phyloP scores from a whole-genome alignment of 345 rosid species.

The Hypericum perforatum region DNA sequence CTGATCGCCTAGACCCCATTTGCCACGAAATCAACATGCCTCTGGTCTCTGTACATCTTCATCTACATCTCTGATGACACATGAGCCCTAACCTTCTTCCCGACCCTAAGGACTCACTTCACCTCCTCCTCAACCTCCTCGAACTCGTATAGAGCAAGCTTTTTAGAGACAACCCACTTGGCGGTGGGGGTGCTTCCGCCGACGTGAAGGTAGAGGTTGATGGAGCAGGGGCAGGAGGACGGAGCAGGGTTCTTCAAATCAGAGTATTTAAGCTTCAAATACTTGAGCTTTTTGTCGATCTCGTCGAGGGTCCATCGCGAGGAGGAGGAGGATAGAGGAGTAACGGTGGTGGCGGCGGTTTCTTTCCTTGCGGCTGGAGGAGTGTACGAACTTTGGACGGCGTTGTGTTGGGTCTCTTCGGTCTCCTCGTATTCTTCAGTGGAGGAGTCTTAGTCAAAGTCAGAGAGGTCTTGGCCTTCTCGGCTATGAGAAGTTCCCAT shows the following conservation, averaged over 20 bases:
- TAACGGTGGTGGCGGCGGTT: no score
- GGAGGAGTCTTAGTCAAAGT: constrained; percentile 15
- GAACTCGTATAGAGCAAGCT: constrained; percentile 43
- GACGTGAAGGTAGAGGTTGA: constrained; percentile 71
- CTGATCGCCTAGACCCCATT: constrained; percentile 88
- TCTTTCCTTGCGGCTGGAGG: no score
- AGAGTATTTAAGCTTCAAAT: constrained; percentile 31
- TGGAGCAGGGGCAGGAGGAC: constrained; percentile 28
- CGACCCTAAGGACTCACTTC: constrained; percentile 65
- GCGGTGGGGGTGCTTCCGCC: constrained; percentile 86
- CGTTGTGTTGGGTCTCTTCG: constrained; percentile 9
- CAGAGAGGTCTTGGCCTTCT: constrained; percentile 17
- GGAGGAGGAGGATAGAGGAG: neutral
- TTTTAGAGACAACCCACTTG: constrained; percentile 65
- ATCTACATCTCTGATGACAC: constrained; percentile 72
- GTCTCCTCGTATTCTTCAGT: constrained; percentile 8
- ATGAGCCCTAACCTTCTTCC: constrained; percentile 48
- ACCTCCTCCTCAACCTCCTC: constrained; percentile 31
- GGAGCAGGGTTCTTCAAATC: constrained; percentile 10
- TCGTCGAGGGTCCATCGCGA: constrained; percentile 10
- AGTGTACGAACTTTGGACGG: constrained; percentile 14
- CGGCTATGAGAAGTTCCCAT: constrained; percentile 24
- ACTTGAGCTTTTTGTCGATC: constrained; percentile 50
- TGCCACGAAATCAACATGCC: constrained; percentile 53
- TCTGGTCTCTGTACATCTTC: constrained; percentile 81